These are phyloP conservation scores for Ananas comosus DNA, from an alignment of 176 grass and related monocot genomes.

Conservation along the genomic window DNA sequence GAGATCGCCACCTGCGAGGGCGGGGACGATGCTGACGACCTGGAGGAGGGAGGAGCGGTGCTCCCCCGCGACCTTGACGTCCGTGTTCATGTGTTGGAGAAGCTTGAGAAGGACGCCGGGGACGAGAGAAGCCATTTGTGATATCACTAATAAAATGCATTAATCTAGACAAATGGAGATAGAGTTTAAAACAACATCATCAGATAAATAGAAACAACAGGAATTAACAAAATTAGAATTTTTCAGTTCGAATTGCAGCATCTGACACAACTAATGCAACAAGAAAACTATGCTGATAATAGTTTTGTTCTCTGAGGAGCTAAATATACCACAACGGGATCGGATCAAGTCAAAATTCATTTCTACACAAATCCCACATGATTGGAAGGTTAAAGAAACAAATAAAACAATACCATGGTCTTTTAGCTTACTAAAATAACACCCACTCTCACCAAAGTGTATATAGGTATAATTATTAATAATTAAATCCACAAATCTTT, in stretches of 20 bases:
- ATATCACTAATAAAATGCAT: constrained; percentile 28
- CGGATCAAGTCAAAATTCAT: too few relatives aligned
- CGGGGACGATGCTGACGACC: constrained; percentile 84
- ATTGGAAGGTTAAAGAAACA: too few relatives aligned
- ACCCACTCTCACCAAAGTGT: too few relatives aligned
- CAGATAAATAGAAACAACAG: not conserved
- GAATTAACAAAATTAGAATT: too few relatives aligned
- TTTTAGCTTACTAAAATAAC: too few relatives aligned
- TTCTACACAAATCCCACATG: too few relatives aligned
- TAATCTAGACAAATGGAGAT: constrained; percentile 27
- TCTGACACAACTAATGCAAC: not conserved
- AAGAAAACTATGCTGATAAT: not conserved
- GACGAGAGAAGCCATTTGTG: constrained; percentile 68
- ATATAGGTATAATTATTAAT: not conserved
- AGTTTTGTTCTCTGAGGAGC: not conserved
- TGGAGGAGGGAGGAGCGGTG: constrained; percentile 79
- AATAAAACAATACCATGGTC: too few relatives aligned
- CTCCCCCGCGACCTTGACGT: constrained; percentile 52
- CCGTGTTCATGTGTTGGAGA: constrained; percentile 71
- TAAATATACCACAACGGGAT: not conserved
- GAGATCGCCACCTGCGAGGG: constrained; percentile 68
- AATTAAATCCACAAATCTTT: not conserved
- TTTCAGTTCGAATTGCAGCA: not conserved
- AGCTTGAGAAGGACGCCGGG: constrained; percentile 81
- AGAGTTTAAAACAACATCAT: not conserved